A percentile compares a stretch with the other conserved stretches of the same genome.
These are phyloP conservation scores for Ceratobasidium sp. DNA, from an alignment of 1,284 basidiomycete species.

Conservation along the genomic window DNA sequence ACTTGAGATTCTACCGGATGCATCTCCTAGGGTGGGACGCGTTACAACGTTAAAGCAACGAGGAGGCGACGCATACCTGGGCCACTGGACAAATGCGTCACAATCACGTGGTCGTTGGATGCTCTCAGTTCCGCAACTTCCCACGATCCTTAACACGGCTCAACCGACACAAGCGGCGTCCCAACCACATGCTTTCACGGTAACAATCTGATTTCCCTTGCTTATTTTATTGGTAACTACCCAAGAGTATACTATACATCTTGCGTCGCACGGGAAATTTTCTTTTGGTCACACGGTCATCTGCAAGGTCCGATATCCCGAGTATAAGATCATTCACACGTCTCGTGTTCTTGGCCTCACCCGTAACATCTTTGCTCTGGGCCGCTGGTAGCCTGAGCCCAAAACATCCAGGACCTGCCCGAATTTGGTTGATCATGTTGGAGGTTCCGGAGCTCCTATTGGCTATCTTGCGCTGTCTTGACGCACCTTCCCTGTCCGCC, in stretches of 20 bases:
- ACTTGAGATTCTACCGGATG: constrained; percentile 2
- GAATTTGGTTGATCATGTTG: constrained; percentile 5
- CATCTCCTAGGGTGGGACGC: constrained; percentile 10
- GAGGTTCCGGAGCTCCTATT: constrained; percentile 17
- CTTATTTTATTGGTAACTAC: too few species aligned
- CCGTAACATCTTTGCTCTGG: too few species aligned
- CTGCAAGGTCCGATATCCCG: too few species aligned
- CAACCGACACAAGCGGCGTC: not conserved
- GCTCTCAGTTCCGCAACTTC: too few species aligned
- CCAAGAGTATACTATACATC: not conserved
- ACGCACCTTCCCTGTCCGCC: not conserved
- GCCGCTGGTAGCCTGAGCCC: too few species aligned
- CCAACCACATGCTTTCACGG: constrained; percentile 1
- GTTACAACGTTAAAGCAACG: too few species aligned
- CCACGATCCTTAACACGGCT: not conserved
- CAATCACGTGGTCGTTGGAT: too few species aligned
- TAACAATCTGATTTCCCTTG: constrained; percentile 4
- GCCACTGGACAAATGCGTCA: too few species aligned
- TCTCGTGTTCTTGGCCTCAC: too few species aligned
- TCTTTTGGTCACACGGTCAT: constrained; percentile 11
- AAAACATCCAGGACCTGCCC: not conserved
- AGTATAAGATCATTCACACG: too few species aligned
- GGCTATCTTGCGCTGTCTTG: constrained; percentile 1
- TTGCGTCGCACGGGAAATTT: constrained; percentile 10
- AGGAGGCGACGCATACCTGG: too few species aligned